Evolutionary conservation across 2,329 filamentous ascomycete genomes (phyloP).

Genomic region (Boeremia exigua): DNA sequence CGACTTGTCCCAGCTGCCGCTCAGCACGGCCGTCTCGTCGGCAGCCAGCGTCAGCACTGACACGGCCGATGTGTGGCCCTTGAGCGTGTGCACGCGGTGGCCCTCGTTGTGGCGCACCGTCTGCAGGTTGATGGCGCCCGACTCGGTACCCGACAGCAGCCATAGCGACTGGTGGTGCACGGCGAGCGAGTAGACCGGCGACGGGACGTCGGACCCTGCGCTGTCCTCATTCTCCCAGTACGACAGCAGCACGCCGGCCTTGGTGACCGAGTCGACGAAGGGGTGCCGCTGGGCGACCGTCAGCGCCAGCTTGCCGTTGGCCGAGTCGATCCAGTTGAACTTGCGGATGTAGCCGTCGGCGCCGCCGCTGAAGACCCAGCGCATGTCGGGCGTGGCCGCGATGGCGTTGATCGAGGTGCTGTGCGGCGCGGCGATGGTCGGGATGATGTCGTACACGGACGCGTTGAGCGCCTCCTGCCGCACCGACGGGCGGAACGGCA

Average conservation of each 20-base stretch:
- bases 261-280: constrained; percentile 96
- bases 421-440: constrained; percentile 95
- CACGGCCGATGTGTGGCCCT: constrained; percentile 88
- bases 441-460: constrained; percentile 88
- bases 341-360: constrained; percentile 96
- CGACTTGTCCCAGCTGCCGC: constrained; percentile 95
- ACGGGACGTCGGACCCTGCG: constrained; percentile 63
- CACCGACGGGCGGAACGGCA: constrained; percentile 65
- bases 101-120: constrained; percentile 94
- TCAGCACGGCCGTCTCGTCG: constrained; percentile 86
- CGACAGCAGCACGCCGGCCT: constrained; percentile 90
- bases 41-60: constrained; percentile 82
- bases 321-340: constrained; percentile 93
- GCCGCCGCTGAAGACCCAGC: constrained; percentile 93
- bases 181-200: constrained; percentile 92
- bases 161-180: constrained; percentile 89
- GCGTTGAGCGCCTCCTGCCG: constrained; percentile 81
- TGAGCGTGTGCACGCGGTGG: constrained; percentile 80
- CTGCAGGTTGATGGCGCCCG: constrained; percentile 90
- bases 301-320: constrained; percentile 90
- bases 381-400: constrained; percentile 88
- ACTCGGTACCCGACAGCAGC: constrained; percentile 89
- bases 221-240: constrained; percentile 99
- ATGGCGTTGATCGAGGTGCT: constrained; percentile 95
- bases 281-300: constrained; percentile 96